Conservation (phyloP, 495 filamentous ascomycete species). For the Talaromyces borbonicus region DNA sequence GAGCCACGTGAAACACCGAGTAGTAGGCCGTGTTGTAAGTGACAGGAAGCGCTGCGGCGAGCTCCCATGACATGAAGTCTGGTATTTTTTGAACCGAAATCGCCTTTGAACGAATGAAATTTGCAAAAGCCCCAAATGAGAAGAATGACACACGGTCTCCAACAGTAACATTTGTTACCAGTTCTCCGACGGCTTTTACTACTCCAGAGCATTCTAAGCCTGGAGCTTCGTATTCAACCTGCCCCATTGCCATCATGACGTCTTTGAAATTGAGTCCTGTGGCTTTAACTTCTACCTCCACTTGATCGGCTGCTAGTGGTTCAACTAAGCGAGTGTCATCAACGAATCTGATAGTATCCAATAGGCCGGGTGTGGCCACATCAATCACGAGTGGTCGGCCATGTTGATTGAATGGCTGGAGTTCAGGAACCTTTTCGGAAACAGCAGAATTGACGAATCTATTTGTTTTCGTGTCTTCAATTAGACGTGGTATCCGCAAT, state of each 20-base stretch:
- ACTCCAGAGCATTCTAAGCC: conserved; percentile 36
- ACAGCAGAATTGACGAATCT: background rate
- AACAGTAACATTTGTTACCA: conserved; percentile 19
- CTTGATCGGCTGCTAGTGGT: conserved; percentile 15
- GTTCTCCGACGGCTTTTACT: conserved; percentile 22
- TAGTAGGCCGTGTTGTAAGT: conserved; percentile 13
- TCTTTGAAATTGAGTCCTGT: conserved; percentile 39
- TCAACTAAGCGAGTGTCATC: conserved; percentile 14
- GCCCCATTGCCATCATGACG: conserved; percentile 26
- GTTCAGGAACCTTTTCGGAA: background rate
- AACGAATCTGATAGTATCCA: conserved; percentile 27
- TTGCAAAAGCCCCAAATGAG: conserved; percentile 11
- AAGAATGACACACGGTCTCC: conserved; percentile 38
- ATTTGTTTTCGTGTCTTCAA: conserved; percentile 8
- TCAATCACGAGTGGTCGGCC: conserved; percentile 19
- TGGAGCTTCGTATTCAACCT: conserved; percentile 18
- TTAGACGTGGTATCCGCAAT: conserved; percentile 17
- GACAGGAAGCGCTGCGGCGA: conserved; percentile 11
- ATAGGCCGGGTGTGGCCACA: conserved; percentile 14
- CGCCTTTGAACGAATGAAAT: background rate
- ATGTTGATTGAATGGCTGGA: conserved; percentile 20
- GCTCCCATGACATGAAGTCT: conserved; percentile 13
- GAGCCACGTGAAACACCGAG: conserved; percentile 6
- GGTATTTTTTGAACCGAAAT: conserved; percentile 17
- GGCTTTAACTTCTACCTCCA: conserved; percentile 21